Conservation (phyloP, 768 basidiomycete species). For the Boletus edulis region DNA sequence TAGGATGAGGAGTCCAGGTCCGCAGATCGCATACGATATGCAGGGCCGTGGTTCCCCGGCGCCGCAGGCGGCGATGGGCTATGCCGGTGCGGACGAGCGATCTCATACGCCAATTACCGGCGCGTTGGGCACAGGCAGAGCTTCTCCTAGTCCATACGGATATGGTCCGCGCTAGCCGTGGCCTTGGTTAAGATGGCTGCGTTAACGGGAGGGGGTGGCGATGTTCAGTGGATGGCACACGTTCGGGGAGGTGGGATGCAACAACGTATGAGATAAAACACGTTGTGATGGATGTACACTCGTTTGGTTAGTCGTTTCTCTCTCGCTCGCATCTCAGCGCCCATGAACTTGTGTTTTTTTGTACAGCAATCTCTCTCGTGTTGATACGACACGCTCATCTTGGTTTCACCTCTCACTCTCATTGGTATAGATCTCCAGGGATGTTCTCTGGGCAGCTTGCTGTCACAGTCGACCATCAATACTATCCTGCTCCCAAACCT, state of each 20-base stretch:
- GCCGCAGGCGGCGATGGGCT: conserved; percentile 41
- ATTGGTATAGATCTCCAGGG: conserved; percentile 23
- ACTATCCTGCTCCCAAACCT: conserved; percentile 9
- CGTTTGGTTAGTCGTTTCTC: conserved; percentile 24
- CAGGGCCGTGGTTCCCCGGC: conserved; percentile 38
- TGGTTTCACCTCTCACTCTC: conserved; percentile 10
- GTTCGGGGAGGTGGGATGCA: conserved; percentile 1
- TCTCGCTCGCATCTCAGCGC: conserved; percentile 1
- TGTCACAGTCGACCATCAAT: conserved; percentile 7
- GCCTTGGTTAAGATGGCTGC: background rate
- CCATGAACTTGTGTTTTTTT: conserved; percentile 10
- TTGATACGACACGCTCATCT: conserved; percentile 13
- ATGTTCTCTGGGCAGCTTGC: conserved; percentile 18
- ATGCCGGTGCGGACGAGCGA: conserved; percentile 30
- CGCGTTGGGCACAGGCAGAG: conserved; percentile 29
- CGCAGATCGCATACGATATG: conserved; percentile 39
- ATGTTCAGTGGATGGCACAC: conserved; percentile 10
- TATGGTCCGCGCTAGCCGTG: conserved; percentile 31
- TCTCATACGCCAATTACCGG: conserved; percentile 30
- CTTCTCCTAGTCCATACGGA: conserved; percentile 50
- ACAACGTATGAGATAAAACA: conserved; percentile 18
- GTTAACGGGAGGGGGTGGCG: background rate
- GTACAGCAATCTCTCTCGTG: conserved; percentile 12
- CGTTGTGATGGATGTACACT: conserved; percentile 21
- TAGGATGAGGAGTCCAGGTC: conserved; percentile 40